Base-by-base conservation (phyloP, 2,329 filamentous ascomycete species). In the Cercospora citrullina region DNA sequence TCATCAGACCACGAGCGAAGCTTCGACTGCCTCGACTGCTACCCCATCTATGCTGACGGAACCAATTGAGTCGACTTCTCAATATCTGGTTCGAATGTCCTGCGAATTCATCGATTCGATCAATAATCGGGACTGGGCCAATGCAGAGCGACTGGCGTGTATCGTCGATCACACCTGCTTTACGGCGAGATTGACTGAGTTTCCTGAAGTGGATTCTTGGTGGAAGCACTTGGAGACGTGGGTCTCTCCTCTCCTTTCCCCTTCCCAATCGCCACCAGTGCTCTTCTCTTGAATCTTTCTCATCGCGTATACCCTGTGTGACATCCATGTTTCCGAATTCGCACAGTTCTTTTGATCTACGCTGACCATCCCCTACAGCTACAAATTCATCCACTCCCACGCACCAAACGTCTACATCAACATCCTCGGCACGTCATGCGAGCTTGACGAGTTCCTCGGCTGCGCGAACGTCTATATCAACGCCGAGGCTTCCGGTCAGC, bases 41-140 rank as follows among this genome's bases (percentile, higher is more conserved):
- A 67, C 65, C 9, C 65, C 65, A 59, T 57, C 58, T 12, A 66
- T 51, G 36, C 30, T 53, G 30, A 63, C 59, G 21, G 42, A 60
- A 4, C 30, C 30, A 14, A 57, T 53, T n/a, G 66, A 64, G 21
- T 53, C 31, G 8, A 64, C 61, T 5, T 45, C 61, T 5, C 26
- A 68, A 10, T 64, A 64, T 23, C 61, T 64, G 31, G 59, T 61
- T 59, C 60, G 61, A 60, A 39, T 57, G 10, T 64, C 66, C 21
- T 61, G 31, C 31, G 60, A 63, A 26, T 66, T 66, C n/a, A 63
- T 69, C 33, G 53, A 69, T n/a, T 26, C 62, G 48, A 63, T 68
- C n/a, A 66, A 68, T n/a, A 51, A 55, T 3, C 67, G 67, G 33
- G 63, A 68, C 67, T 66, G 58, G 42, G 30, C 31, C 31, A 33